Conservation (phyloP, 345 rosid species). For the Gossypium longicalyx region DNA sequence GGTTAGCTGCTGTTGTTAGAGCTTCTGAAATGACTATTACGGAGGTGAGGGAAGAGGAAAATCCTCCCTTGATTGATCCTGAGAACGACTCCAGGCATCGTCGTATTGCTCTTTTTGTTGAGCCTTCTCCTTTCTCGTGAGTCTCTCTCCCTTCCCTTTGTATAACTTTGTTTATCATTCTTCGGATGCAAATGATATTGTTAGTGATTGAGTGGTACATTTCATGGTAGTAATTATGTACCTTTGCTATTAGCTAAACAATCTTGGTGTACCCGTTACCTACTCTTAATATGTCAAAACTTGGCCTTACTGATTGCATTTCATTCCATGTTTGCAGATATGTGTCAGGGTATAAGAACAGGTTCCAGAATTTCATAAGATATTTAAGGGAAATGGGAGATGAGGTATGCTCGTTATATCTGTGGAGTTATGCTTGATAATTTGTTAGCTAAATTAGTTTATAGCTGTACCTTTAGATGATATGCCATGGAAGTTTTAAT, state of each 20-base stretch:
- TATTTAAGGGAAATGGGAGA: slow-evolving; percentile 97
- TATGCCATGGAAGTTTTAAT: neutral
- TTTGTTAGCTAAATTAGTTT: neutral
- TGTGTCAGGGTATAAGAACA: slow-evolving; percentile 93
- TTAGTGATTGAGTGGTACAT: neutral
- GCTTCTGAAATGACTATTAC: slow-evolving; percentile 47
- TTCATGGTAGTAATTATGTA: neutral
- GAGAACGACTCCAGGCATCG: slow-evolving; percentile 56
- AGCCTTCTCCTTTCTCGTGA: slow-evolving; percentile 99
- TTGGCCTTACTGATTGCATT: neutral
- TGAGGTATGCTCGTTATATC: slow-evolving; percentile 50
- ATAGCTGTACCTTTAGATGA: neutral
- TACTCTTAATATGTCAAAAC: neutral
- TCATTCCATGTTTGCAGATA: slow-evolving; percentile 57
- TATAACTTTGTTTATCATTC: slow-evolving; percentile 3
- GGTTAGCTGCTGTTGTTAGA: slow-evolving; percentile 23
- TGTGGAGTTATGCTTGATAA: neutral
- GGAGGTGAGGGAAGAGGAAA: slow-evolving; percentile 43
- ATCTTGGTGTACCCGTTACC: neutral
- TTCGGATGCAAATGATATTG: neutral
- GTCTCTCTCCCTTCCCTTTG: slow-evolving; percentile 16
- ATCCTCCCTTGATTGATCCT: slow-evolving; percentile 45
- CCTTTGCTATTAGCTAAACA: no score
- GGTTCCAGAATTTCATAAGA: slow-evolving; percentile 94
- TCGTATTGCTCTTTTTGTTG: slow-evolving; percentile 89